Conservation (phyloP, 2,329 filamentous ascomycete genomes). For the Stagonosporopsis rhizophila region DNA sequence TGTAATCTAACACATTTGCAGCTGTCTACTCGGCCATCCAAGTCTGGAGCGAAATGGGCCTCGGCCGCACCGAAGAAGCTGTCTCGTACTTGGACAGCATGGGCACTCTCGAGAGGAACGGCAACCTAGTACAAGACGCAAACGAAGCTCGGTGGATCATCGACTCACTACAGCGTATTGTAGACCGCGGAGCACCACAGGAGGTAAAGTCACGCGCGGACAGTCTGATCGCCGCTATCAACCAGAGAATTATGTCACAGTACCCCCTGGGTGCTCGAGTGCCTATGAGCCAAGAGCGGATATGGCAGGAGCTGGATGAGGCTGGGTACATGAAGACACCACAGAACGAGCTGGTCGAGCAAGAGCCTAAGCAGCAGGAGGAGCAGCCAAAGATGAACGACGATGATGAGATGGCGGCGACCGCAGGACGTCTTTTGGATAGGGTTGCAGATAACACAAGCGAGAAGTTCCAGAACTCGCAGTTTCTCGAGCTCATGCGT, state of each 20-base stretch:
- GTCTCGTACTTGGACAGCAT: slow-evolving; percentile 36
- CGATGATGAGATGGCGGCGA: slow-evolving; percentile 73
- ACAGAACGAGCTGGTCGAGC: slow-evolving; percentile 22
- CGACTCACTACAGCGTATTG: slow-evolving; percentile 40
- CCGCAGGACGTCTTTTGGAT: slow-evolving; percentile 73
- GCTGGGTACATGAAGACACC: slow-evolving; percentile 40
- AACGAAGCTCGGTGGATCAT: slow-evolving; percentile 45
- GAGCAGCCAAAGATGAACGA: slow-evolving; percentile 48
- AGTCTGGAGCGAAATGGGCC: slow-evolving; percentile 43
- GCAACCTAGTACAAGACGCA: slow-evolving; percentile 36
- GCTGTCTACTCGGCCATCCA: slow-evolving; percentile 45
- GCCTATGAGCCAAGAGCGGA: slow-evolving; percentile 31
- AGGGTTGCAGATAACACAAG: slow-evolving; percentile 72
- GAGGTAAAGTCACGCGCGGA: slow-evolving; percentile 37
- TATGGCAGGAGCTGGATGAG: slow-evolving; percentile 41
- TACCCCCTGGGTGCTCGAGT: slow-evolving; percentile 37
- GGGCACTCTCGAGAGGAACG: slow-evolving; percentile 33
- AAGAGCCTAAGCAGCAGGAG: slow-evolving; percentile 42
- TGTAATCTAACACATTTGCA: slow-evolving; percentile 26
- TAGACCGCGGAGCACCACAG: slow-evolving; percentile 33
- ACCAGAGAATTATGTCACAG: slow-evolving; percentile 47
- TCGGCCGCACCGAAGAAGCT: slow-evolving; percentile 36
- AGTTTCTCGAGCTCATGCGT: slow-evolving; percentile 79
- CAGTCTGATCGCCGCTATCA: slow-evolving; percentile 40
- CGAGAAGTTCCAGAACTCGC: slow-evolving; percentile 79